These are phyloP conservation scores for Arthrinium puccinioides DNA, from an alignment of 2,329 filamentous ascomycete genomes.

Conservation along the genomic window DNA sequence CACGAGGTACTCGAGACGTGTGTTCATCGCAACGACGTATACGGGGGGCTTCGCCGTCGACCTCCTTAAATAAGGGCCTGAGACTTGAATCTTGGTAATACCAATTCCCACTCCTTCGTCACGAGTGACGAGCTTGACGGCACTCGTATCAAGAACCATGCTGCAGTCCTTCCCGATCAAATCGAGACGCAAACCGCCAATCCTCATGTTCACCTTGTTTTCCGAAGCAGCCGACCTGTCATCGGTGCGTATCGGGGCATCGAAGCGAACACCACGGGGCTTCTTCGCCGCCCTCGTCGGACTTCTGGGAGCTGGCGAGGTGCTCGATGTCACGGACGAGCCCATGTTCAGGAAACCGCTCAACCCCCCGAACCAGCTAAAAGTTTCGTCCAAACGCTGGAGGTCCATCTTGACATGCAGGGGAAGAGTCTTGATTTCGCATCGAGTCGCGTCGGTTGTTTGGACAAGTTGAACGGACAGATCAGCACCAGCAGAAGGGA, in stretches of 20 bases:
- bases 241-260: constrained; percentile 41
- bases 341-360: constrained; percentile 87
- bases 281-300: constrained; percentile 31
- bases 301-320: constrained; percentile 38
- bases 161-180: constrained; percentile 74
- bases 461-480: constrained; percentile 46
- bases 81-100: constrained; percentile 68
- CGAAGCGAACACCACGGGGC: constrained; percentile 50
- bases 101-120: constrained; percentile 64
- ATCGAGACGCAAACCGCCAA: constrained; percentile 70
- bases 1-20: constrained; percentile 65
- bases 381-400: constrained; percentile 74
- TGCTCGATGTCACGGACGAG: constrained; percentile 70
- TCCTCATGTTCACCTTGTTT: constrained; percentile 67
- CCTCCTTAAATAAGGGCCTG: constrained; percentile 58
- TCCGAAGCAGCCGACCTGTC: constrained; percentile 39
- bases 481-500: constrained; percentile 50
- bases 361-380: constrained; percentile 83
- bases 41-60: constrained; percentile 52
- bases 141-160: constrained; percentile 67
- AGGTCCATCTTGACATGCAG: constrained; percentile 71
- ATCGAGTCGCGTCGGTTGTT: constrained; percentile 34
- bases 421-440: constrained; percentile 70
- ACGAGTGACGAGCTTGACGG: constrained; percentile 73
- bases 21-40: constrained; percentile 54